Evolutionary conservation across 192 early-diverging fungal genomes (phyloP).

Genomic region (Helicostylum pulchrum): DNA sequence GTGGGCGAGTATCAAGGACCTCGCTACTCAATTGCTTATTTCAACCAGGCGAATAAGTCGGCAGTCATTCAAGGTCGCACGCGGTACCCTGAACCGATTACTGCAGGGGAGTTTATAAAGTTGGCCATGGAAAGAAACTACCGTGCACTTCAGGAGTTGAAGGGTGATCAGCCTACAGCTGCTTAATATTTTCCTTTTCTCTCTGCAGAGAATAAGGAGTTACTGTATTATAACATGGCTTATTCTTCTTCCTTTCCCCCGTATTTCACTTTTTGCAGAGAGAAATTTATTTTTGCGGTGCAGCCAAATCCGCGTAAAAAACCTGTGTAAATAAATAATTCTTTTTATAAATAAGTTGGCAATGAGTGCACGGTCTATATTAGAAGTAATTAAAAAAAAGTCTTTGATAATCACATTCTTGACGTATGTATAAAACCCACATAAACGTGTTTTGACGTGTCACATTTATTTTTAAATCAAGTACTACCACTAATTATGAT

Average conservation of each 20-base stretch:
- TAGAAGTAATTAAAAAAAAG: too few species aligned
- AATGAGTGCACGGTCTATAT: too few species aligned
- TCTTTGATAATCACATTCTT: too few species aligned
- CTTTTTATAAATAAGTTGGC: too few species aligned
- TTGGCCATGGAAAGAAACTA: conserved; percentile 32
- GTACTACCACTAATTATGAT: too few species aligned
- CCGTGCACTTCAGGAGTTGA: conserved; percentile 8
- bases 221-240: conserved; percentile 12
- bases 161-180: not conserved
- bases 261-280: not conserved
- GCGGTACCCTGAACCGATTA: conserved; percentile 24
- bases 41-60: conserved; percentile 28
- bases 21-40: conserved; percentile 30
- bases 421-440: too few species aligned
- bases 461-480: too few species aligned
- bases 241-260: conserved; percentile 1
- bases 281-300: too few species aligned
- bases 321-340: too few species aligned
- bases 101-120: conserved; percentile 26
- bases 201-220: conserved; percentile 12
- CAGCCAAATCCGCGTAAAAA: too few species aligned
- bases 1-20: conserved; percentile 7
- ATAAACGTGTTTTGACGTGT: too few species aligned
- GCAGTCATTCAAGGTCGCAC: conserved; percentile 31
- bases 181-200: not conserved